Conservation (phyloP, 495 filamentous ascomycete genomes). For the Opeltia flavorubescens region DNA sequence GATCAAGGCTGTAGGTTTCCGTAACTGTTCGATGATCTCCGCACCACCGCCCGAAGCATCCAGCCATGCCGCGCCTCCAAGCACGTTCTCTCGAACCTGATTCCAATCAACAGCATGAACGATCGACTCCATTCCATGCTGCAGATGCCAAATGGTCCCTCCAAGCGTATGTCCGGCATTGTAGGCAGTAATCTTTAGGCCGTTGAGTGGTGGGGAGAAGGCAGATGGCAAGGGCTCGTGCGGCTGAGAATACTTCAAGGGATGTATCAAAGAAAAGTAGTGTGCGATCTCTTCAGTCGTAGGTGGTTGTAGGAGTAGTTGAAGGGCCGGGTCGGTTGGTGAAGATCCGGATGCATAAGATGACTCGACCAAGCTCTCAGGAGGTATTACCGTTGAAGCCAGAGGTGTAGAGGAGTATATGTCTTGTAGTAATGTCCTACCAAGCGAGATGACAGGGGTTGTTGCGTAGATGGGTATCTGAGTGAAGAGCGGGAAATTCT, state of each 20-base stretch:
- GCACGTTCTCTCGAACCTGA: slow-evolving; percentile 81
- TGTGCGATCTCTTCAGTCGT: slow-evolving; percentile 74
- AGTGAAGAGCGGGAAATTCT: slow-evolving; percentile 81
- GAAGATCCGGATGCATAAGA: slow-evolving; percentile 30
- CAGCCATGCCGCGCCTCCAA: slow-evolving; percentile 86
- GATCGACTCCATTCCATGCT: slow-evolving; percentile 91
- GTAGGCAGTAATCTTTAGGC: slow-evolving; percentile 93
- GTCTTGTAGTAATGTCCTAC: slow-evolving; percentile 80
- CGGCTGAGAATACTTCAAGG: slow-evolving; percentile 91
- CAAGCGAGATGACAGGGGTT: slow-evolving; percentile 80
- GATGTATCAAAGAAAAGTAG: slow-evolving; percentile 86
- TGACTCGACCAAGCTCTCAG: slow-evolving; percentile 51
- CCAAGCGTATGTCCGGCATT: slow-evolving; percentile 92
- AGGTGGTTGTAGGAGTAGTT: slow-evolving; percentile 68
- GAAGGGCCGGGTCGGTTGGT: slow-evolving; percentile 18
- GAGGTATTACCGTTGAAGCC: slow-evolving; percentile 65
- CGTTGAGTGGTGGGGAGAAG: slow-evolving; percentile 75
- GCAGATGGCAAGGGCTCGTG: slow-evolving; percentile 76
- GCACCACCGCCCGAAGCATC: slow-evolving; percentile 66
- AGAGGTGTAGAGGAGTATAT: slow-evolving; percentile 81
- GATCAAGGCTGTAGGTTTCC: slow-evolving; percentile 83
- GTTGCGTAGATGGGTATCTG: slow-evolving; percentile 96
- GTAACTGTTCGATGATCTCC: slow-evolving; percentile 83
- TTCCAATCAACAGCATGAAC: slow-evolving; percentile 99
- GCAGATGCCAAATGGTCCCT: slow-evolving; percentile 97